These are phyloP conservation scores for Suillus spraguei DNA, from an alignment of 768 basidiomycete genomes.

Conservation along the genomic window DNA sequence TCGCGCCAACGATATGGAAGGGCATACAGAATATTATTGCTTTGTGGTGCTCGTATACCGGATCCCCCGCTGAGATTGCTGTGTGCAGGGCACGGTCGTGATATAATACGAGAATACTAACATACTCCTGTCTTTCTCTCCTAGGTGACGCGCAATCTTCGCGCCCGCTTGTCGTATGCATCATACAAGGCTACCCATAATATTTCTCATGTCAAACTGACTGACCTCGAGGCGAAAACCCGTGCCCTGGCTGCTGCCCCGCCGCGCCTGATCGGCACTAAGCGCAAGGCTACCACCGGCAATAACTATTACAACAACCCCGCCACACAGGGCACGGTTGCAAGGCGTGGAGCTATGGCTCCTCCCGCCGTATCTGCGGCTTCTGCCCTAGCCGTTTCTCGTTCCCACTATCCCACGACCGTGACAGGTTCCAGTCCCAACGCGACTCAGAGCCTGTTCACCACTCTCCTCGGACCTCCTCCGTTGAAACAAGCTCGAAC, in stretches of 20 bases:
- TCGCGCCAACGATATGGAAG: conserved; percentile 24
- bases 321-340: conserved; percentile 45
- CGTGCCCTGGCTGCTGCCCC: conserved; percentile 45
- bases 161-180: conserved; percentile 80
- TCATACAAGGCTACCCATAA: conserved; percentile 84
- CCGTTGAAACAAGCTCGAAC: conserved; percentile 76
- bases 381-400: conserved; percentile 36
- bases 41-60: conserved; percentile 10
- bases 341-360: conserved; percentile 48
- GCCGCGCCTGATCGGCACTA: conserved; percentile 58
- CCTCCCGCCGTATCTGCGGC: conserved; percentile 37
- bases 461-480: conserved; percentile 78
- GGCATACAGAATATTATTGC: conserved; percentile 13
- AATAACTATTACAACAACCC: conserved; percentile 55
- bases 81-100: conserved; percentile 15
- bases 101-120: conserved; percentile 21
- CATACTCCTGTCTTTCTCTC: conserved; percentile 30
- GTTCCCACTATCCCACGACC: conserved; percentile 45
- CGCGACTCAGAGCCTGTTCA: conserved; percentile 63
- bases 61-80: conserved; percentile 15
- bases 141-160: conserved; percentile 80
- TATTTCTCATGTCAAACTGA: conserved; percentile 62
- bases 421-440: conserved; percentile 38
- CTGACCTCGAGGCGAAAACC: conserved; percentile 70
- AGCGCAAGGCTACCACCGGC: conserved; percentile 49